Evolutionary conservation across 257 asterid species (phyloP), one percentile per base, ranked within the genome.

Genomic region (Gentiana straminea): DNA sequence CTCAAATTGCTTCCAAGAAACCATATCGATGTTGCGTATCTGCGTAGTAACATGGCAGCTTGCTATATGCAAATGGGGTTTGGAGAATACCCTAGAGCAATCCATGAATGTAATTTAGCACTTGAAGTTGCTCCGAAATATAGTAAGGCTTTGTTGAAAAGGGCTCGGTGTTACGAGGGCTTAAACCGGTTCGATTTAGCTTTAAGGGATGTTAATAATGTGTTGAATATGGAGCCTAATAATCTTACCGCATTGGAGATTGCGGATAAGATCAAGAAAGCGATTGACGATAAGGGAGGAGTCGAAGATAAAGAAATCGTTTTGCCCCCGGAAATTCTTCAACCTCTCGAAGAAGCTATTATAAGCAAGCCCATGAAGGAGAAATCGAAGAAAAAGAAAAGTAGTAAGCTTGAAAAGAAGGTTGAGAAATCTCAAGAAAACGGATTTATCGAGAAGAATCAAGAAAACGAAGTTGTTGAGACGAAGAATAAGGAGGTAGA

Each of bases 1-100:
- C 80, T 89, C 64, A 86, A 81, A 48, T 68, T 89, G 73, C 80
- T 89, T 48, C 95, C 97, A 0, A 10, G 73, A 0, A 80, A 71
- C 75, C 97, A 89, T 58, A 84, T 86, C 8, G 97, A 89, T 57
- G 88, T 80, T 61, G 95, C 95, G 1, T 79, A 81, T 54, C 69
- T 89, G 78, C 81, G 86, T 38, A 78, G 75, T 48, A 86, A 82
- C 69, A 89, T 89, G 97, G 97, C 95, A 13, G 77, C 86, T 67
- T 89, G 97, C 65, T 89, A 86, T 77, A 82, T 84, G 93, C 84
- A 84, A 62, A 70, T 86, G 84, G 97, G 97, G 43, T 69, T 86
- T 60, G 97, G 94, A 7, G 94, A 86, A 70, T 86, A 76, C 68
- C 97, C 97, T 1, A 77, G 97, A 73, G 97, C 97, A 0, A 82